Evolutionary conservation across 2,329 filamentous ascomycete species (phyloP).

Genomic region (Conoideocrella luteorostrata): DNA sequence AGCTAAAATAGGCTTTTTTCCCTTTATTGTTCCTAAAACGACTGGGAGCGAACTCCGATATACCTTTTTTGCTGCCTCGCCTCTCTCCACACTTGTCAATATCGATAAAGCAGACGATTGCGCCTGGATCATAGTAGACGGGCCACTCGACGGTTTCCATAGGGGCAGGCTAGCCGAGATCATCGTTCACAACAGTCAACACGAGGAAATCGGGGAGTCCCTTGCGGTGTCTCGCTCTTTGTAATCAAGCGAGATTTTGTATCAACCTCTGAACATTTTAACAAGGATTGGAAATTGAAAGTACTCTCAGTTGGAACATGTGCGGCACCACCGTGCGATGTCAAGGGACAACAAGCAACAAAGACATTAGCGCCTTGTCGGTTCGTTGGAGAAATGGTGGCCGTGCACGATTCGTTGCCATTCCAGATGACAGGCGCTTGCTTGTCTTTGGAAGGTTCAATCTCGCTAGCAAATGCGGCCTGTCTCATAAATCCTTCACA

Average conservation of each 20-base stretch:
- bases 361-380: neutral
- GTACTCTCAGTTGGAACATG: neutral
- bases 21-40: neutral
- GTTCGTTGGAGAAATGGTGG: neutral
- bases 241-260: neutral
- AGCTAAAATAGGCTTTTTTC: neutral
- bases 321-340: neutral
- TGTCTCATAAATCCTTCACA: too few relatives aligned
- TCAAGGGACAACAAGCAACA: neutral
- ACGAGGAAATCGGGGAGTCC: neutral
- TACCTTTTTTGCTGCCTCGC: neutral
- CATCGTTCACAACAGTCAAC: neutral
- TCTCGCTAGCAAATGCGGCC: too few relatives aligned
- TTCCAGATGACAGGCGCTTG: neutral
- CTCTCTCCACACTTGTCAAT: neutral
- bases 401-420: neutral
- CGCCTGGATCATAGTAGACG: neutral
- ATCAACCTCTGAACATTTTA: neutral
- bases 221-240: neutral
- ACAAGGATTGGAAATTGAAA: neutral
- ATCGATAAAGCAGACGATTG: conserved; percentile 2
- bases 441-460: too few relatives aligned
- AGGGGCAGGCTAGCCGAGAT: neutral
- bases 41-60: neutral
- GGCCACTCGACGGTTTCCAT: neutral